Evolutionary conservation across 345 rosid species (phyloP).

Genomic region (Brassica nigra): DNA sequence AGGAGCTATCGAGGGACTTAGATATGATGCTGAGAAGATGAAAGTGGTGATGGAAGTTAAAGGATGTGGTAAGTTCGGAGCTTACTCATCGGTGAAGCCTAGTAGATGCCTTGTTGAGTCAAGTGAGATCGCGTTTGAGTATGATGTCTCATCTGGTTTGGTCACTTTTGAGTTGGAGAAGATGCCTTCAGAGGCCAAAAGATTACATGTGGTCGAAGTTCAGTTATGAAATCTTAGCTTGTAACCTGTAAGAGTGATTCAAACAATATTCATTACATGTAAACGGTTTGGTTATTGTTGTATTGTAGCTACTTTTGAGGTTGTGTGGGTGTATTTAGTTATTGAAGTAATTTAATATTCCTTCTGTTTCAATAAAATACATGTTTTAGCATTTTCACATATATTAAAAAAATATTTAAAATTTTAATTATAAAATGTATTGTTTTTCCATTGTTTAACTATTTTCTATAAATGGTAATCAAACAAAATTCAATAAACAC

Average conservation of each 20-base stretch:
- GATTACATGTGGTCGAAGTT: conserved; percentile 24
- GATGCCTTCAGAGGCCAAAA: conserved; percentile 24
- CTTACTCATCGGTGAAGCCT: conserved; percentile 71
- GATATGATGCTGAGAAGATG: conserved; percentile 47
- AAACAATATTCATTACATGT: conserved; percentile 20
- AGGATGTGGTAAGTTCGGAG: conserved; percentile 84
- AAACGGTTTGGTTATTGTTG: conserved; percentile 7
- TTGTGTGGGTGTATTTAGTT: neutral
- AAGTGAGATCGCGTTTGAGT: conserved; percentile 49
- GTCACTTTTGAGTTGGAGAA: conserved; percentile 38
- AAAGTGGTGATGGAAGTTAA: conserved; percentile 58
- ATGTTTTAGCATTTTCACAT: too few species aligned
- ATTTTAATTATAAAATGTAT: too few species aligned
- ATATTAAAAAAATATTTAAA: too few species aligned
- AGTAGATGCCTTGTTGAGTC: conserved; percentile 62
- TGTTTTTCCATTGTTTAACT: too few species aligned
- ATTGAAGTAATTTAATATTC: too few species aligned
- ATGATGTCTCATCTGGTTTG: conserved; percentile 55
- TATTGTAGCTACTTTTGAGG: neutral
- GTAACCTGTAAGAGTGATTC: neutral
- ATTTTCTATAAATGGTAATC: too few species aligned
- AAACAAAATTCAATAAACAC: too few species aligned
- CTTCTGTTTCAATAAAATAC: too few species aligned
- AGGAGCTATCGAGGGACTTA: conserved; percentile 74
- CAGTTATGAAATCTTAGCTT: conserved; percentile 17